Evolutionary conservation across 805 yeast species (phyloP), one percentile per base, ranked within the genome.

Genomic region (Suhomyces vadensis): DNA sequence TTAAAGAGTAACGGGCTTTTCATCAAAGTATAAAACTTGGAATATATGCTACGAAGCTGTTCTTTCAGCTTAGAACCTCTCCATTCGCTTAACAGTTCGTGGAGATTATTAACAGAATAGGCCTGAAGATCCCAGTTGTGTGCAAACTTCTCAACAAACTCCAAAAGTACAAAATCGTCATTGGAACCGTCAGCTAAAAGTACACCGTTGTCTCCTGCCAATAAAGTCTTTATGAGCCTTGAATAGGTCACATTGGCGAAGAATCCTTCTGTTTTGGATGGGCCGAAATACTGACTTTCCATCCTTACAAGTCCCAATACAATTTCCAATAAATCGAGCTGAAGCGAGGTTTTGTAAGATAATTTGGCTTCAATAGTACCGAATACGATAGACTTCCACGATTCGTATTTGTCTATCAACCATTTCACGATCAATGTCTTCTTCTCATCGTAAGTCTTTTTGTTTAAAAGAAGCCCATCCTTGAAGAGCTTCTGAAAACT

Each of bases 121-220:
- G 72, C 88, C 53, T 90, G 87, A 45, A 92, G 64, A 60, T 92
- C 99, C 71, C 87, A 87, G 61, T 77, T 79, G 52, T 73, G 73
- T 23, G 57, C 55, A 56, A 83, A 83, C 21, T 67, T 69, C 17
- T 74, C 80, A 22, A 72, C 55, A 55, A 86, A 87, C 57, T 85
- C 88, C 39, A 71, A 60, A 11, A 80, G 47, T 9, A 77, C 59
- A 41, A 77, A 72, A 56, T 73, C 75, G 43, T 75, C 74, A 25
- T 73, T 65, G 0, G 79, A 63, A 8, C 76, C 78, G 55, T 81
- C 83, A 3, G 61, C 56, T 20, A 73, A 62, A 5, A 69, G 54
- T 3, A 67, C 66, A 5, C 76, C 73, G 35, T 69, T 59, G 4
- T 53, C 45, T 37, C 67, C 61, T 6, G 38, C 26, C 14, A 69